phyloP scores from a whole-genome alignment of 164 flowering plant species.

The Tinospora cordifolia region DNA sequence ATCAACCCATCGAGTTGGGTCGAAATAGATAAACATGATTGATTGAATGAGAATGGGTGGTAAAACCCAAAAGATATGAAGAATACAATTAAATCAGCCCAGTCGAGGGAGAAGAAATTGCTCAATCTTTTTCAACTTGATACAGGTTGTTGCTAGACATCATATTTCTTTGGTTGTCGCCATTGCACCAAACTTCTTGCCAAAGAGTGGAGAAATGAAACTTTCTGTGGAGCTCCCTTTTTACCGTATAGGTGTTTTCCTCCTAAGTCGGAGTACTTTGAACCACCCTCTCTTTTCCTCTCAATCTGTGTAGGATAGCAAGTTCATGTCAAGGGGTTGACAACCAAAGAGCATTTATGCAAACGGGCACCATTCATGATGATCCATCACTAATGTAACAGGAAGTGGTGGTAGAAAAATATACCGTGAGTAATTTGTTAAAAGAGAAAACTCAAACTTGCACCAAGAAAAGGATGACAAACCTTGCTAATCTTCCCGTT shows the following conservation, averaged over 20 bases:
- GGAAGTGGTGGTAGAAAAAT: background rate
- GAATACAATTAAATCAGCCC: constrained; percentile 6
- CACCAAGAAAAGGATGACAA: constrained; percentile 6
- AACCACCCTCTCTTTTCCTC: constrained; percentile 49
- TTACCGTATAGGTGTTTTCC: constrained; percentile 68
- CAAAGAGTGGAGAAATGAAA: constrained; percentile 48
- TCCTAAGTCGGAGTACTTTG: constrained; percentile 60
- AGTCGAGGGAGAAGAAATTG: constrained; percentile 6
- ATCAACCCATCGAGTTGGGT: constrained; percentile 22
- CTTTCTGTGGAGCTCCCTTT: constrained; percentile 39
- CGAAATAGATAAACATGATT: constrained; percentile 21
- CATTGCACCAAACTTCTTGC: constrained; percentile 59
- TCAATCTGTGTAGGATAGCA: constrained; percentile 46
- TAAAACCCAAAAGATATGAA: background rate
- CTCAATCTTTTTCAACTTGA: constrained; percentile 8
- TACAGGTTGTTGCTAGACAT: constrained; percentile 26
- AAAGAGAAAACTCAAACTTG: background rate
- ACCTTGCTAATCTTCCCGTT: constrained; percentile 87
- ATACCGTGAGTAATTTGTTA: background rate
- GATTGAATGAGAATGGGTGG: constrained; percentile 17
- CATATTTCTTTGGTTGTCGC: constrained; percentile 67
- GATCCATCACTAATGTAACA: background rate
- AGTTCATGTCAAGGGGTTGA: background rate
- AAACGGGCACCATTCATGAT: too few species aligned
- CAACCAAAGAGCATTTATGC: background rate